Conservation (phyloP, 768 basidiomycete genomes). For the Cystofilobasidium bisporidii region DNA sequence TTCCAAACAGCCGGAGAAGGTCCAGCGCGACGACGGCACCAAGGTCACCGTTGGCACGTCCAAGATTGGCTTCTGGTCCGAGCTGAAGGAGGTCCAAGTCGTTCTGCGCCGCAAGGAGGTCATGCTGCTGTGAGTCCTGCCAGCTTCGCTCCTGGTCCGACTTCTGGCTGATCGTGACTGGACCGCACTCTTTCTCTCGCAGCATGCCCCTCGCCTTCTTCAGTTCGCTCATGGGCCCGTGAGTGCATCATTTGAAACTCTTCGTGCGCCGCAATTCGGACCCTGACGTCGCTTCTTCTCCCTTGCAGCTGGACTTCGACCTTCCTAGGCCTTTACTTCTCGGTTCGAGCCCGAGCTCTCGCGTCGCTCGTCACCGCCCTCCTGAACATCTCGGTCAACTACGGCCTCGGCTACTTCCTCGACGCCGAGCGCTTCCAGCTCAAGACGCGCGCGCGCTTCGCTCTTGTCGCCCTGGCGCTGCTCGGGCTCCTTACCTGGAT, state of each 20-base stretch:
- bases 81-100: conserved; percentile 7
- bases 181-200: neutral
- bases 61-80: conserved; percentile 12
- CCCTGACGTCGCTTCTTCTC: no score
- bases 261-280: no score
- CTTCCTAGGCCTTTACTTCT: conserved; percentile 25
- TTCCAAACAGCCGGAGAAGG: conserved; percentile 11
- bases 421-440: conserved; percentile 19
- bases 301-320: conserved; percentile 15
- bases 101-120: conserved; percentile 16
- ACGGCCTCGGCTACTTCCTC: conserved; percentile 18
- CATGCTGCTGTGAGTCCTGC: conserved; percentile 12
- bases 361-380: conserved; percentile 25
- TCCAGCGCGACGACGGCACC: conserved; percentile 17
- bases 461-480: conserved; percentile 8
- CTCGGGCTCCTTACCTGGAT: conserved; percentile 21
- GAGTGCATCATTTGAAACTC: no score
- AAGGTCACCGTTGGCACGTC: conserved; percentile 9
- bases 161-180: neutral
- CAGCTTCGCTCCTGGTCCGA: neutral
- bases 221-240: conserved; percentile 19
- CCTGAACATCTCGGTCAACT: conserved; percentile 13
- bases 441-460: conserved; percentile 19
- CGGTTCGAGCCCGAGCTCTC: conserved; percentile 23
- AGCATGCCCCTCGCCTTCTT: conserved; percentile 21